Percentiles rank a stretch among this genome's conserved stretches.
Evolutionary conservation across 352 stramenopile species (phyloP).

Genomic region (Peronospora belbahrii): DNA sequence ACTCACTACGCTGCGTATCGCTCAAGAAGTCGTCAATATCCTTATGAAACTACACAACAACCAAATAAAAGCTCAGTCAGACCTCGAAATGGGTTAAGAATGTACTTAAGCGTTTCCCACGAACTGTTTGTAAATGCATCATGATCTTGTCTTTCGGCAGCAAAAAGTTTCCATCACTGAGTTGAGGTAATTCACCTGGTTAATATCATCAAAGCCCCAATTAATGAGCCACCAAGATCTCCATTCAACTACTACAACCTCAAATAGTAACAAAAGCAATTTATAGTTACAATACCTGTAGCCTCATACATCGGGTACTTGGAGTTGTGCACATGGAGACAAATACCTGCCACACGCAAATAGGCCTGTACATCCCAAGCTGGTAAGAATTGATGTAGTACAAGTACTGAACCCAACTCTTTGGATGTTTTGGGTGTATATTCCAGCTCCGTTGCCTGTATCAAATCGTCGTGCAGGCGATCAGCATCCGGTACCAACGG

Average conservation of each 20-base stretch:
- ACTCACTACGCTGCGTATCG: conserved; percentile 68
- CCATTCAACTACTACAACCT: too few relatives aligned
- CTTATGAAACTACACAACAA: conserved; percentile 65
- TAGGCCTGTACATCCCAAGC: conserved; percentile 83
- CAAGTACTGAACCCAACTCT: conserved; percentile 58
- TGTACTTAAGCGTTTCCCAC: too few relatives aligned
- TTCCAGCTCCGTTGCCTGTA: conserved; percentile 39
- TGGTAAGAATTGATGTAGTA: conserved; percentile 81
- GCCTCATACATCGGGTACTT: conserved; percentile 75
- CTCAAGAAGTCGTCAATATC: conserved; percentile 71
- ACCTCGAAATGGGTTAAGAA: too few relatives aligned
- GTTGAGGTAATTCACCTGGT: conserved; percentile 71
- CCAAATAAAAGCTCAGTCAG: too few relatives aligned
- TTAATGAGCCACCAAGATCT: too few relatives aligned
- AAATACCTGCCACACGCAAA: conserved; percentile 63
- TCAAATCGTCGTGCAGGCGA: conserved; percentile 60
- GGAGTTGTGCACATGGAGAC: conserved; percentile 81
- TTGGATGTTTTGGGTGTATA: conserved; percentile 56
- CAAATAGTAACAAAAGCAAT: too few relatives aligned
- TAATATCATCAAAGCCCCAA: not conserved
- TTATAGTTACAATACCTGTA: conserved; percentile 31
- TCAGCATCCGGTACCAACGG: conserved; percentile 63
- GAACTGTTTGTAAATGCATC: conserved; percentile 78
- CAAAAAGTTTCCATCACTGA: conserved; percentile 83
- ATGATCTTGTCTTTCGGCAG: conserved; percentile 79